Evolutionary conservation across 2,329 filamentous ascomycete genomes (phyloP), one percentile per base, ranked within the genome.

Genomic region (Diaporthe caulivora): DNA sequence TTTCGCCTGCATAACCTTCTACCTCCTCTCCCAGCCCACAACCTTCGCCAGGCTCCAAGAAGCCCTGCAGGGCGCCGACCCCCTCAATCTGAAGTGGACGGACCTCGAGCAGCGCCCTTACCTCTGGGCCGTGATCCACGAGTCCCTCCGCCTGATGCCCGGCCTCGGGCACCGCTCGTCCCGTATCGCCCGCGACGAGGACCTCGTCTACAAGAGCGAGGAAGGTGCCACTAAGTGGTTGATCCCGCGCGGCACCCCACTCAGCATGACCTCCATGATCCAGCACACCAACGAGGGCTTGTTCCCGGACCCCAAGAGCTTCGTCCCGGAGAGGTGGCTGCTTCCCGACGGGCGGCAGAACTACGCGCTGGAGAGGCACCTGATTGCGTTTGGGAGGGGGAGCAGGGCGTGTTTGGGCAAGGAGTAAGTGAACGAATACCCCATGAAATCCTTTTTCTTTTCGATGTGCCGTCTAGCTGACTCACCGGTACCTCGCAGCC

Each of bases 381-480:
- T 76, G 34, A 62, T 79, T 8, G 65, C 75, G 1, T 80, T 78
- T 31, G 70, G 69, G 11, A 79, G 74, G 71, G 78, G 79, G 17
- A 79, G 75, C 29, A 72, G 79, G 21, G 55, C 24, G 4, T 80
- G 78, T 47, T n/a, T 78, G 18, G 78, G 76, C 2, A 77, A 77
- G 55, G 78, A 79, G 79, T 80, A 51, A 76, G 77, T 76, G 21
- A 15, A 4, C n/a, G n/a, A n/a, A n/a, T n/a, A n/a, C n/a, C n/a
- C n/a, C n/a, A n/a, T n/a, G n/a, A n/a, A n/a, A n/a, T 13, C 37
- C 37, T 40, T 40, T 40, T 4, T 2, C 42, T 13, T 17, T 31
- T 7, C 21, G 18, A 11, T n/a, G n/a, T n/a, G 0, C 3, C 3
- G 11, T n/a, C 15, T 4, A 37, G 29, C 49, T 65, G 18, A 53